These are phyloP conservation scores for Monosporozyma siamensis DNA, from an alignment of 805 yeast genomes.

Conservation along the genomic window DNA sequence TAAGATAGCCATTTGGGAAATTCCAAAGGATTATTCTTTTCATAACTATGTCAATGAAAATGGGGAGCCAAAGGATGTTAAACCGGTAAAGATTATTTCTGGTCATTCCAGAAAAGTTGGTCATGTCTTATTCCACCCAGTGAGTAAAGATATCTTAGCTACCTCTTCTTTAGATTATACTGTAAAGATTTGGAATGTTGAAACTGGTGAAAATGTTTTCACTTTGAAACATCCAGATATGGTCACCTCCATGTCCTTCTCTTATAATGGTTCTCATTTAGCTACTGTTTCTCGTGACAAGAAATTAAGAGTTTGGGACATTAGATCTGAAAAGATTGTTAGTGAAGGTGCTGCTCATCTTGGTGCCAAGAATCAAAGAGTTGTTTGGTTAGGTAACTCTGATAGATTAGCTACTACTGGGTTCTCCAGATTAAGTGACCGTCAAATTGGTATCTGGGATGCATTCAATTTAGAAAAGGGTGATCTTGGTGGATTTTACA, in stretches of 20 bases:
- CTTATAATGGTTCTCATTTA: constrained; percentile 75
- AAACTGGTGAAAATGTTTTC: constrained; percentile 56
- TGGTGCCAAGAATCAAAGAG: constrained; percentile 87
- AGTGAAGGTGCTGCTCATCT: constrained; percentile 84
- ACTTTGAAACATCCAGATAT: constrained; percentile 82
- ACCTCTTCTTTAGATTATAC: constrained; percentile 86
- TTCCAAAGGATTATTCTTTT: constrained; percentile 75
- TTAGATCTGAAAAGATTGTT: constrained; percentile 60
- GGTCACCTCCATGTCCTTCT: constrained; percentile 88
- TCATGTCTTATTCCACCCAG: constrained; percentile 81
- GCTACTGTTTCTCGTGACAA: constrained; percentile 92
- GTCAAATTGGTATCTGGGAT: constrained; percentile 95
- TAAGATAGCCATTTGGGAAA: constrained; percentile 74
- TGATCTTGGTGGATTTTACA: constrained; percentile 80
- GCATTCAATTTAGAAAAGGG: constrained; percentile 63
- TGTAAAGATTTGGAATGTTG: constrained; percentile 85
- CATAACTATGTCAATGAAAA: constrained; percentile 46
- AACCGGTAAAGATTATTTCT: constrained; percentile 56
- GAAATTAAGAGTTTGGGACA: constrained; percentile 84
- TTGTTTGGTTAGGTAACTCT: constrained; percentile 81
- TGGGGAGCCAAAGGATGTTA: constrained; percentile 56
- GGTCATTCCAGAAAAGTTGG: constrained; percentile 97
- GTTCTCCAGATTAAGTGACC: constrained; percentile 82
- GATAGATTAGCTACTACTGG: constrained; percentile 90
- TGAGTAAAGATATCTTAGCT: constrained; percentile 77